phyloP scores from a whole-genome alignment of 257 asterid genomes.

The Penstemon barbatus region DNA sequence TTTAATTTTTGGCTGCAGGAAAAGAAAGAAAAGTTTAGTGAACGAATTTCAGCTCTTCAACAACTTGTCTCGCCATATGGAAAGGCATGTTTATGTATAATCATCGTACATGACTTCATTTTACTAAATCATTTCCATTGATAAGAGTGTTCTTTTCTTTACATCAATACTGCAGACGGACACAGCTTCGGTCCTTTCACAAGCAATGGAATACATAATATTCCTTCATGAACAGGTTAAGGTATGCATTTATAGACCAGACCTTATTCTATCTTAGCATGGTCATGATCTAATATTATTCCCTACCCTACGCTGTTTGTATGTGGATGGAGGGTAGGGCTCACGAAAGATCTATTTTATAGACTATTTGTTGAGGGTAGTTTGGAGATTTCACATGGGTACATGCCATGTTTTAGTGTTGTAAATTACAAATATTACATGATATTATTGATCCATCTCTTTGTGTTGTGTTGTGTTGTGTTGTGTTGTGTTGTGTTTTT shows the following conservation, averaged over 20 bases:
- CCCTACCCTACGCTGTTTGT: no score
- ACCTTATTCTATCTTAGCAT: no score
- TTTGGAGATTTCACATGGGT: no score
- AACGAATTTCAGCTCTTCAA: conserved; percentile 80
- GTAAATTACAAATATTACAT: no score
- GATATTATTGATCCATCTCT: background rate
- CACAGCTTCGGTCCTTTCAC: conserved; percentile 86
- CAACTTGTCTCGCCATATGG: conserved; percentile 97
- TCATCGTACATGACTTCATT: conserved; percentile 1
- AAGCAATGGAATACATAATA: conserved; percentile 82
- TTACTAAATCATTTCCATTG: background rate
- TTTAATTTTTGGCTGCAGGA: conserved; percentile 40
- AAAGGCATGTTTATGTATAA: conserved; percentile 39
- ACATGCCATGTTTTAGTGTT: no score
- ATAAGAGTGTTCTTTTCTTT: background rate
- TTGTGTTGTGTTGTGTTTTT: background rate
- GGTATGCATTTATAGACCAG: conserved; percentile 35
- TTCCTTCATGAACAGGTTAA: conserved; percentile 94
- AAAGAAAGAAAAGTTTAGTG: conserved; percentile 84
- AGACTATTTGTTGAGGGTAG: no score
- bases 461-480: background rate
- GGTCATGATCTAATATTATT: no score
- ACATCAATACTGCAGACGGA: conserved; percentile 55
- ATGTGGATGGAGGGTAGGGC: no score
- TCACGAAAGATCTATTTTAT: no score